Conservation (phyloP, 73 alveolate genomes). For the Uronychia binucleata region DNA sequence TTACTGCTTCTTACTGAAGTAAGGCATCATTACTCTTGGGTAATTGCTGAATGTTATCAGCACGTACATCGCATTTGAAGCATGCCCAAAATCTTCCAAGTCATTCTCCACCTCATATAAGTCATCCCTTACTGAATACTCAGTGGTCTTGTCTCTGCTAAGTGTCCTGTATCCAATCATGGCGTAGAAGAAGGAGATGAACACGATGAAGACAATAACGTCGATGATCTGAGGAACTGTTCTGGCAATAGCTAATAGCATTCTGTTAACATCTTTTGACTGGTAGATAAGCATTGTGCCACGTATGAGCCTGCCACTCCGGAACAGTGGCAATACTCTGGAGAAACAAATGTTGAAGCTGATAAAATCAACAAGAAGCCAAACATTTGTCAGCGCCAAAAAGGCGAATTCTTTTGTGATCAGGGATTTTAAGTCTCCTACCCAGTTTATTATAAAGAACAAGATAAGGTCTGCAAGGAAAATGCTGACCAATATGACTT, state of each 20-base stretch:
- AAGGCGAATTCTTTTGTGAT: neutral
- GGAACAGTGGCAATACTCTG: neutral
- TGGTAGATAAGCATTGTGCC: neutral
- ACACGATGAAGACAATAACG: neutral
- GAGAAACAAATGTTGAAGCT: neutral
- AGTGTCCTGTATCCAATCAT: neutral
- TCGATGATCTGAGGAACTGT: conserved; percentile 2
- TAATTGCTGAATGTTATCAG: conserved; percentile 26
- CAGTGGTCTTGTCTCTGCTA: neutral
- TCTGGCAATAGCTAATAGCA: neutral
- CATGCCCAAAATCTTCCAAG: conserved; percentile 2
- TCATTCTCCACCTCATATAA: conserved; percentile 4
- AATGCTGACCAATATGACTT: neutral
- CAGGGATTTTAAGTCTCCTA: neutral
- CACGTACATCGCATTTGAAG: neutral
- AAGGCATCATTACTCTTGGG: conserved; percentile 23
- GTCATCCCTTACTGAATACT: neutral
- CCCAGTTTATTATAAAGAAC: neutral
- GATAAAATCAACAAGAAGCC: neutral
- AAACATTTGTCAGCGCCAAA: neutral
- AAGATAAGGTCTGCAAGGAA: neutral
- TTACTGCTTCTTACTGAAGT: neutral
- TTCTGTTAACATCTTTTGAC: neutral
- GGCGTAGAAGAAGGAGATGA: conserved; percentile 19
- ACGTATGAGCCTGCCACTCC: neutral